A percentile compares a stretch with the other conserved stretches of the same genome.
phyloP scores from a whole-genome alignment of 345 rosid species.

The Eucalyptus erythrocorys region DNA sequence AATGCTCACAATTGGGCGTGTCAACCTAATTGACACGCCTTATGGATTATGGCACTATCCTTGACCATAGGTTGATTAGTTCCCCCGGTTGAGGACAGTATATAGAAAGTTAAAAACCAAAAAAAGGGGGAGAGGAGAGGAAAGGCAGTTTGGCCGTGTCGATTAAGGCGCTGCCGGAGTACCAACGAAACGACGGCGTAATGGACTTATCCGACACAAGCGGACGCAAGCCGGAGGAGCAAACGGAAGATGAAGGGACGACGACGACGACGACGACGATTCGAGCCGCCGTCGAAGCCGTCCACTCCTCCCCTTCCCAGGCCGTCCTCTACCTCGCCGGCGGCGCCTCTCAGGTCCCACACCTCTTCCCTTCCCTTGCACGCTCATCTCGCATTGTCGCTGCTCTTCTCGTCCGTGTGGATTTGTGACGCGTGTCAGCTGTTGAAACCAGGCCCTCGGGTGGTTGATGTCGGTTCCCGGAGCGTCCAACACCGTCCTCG shows the following conservation, averaged over 20 bases:
- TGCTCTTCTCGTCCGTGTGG: not conserved
- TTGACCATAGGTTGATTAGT: too few relatives aligned
- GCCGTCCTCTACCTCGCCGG: slow-evolving; percentile 75
- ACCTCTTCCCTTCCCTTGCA: not conserved
- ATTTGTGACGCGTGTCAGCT: not conserved
- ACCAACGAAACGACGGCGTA: not conserved
- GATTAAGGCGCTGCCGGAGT: not conserved
- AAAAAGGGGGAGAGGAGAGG: not conserved
- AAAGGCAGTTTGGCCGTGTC: not conserved
- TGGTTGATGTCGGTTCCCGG: slow-evolving; percentile 82
- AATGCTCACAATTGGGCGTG: too few relatives aligned
- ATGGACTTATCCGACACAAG: not conserved
- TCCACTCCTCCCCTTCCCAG: slow-evolving; percentile 60
- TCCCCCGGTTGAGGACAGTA: too few relatives aligned
- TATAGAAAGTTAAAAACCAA: not conserved
- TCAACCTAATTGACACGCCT: too few relatives aligned
- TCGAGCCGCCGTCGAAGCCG: slow-evolving; percentile 53
- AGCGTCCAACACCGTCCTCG: slow-evolving; percentile 81
- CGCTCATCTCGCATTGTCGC: not conserved
- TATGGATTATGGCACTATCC: too few relatives aligned
- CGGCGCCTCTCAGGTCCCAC: slow-evolving; percentile 74
- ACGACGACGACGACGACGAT: slow-evolving; percentile 9
- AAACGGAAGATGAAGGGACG: not conserved
- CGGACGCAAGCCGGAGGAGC: not conserved
- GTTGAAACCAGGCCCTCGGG: slow-evolving; percentile 43